Base-by-base conservation (phyloP, 352 stramenopile genomes). In the Phytophthora pseudosyringae region DNA sequence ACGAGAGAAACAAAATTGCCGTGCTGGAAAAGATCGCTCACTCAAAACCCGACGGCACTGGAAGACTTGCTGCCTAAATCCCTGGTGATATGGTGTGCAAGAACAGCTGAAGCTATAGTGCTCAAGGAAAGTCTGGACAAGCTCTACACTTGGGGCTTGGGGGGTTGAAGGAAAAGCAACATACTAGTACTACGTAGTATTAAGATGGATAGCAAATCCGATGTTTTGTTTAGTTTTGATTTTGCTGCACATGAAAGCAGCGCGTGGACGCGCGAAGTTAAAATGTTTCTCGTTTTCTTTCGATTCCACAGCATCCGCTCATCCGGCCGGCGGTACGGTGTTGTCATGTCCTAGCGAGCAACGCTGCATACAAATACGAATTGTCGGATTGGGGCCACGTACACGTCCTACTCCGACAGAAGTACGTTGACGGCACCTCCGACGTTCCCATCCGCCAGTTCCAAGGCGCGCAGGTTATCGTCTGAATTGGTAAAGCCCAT, bases 31-130 rank as follows among this genome's bases (percentile, higher is more conserved):
- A 88, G 62, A 88, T 93, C 50, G 72, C 87, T 80, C 74, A 18
- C 48, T 87, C 55, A 69, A 18, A 72, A 91, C 36, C 79, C 69
- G 28, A 85, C 78, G 1, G 64, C 89, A 18, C 60, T 93, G 25
- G 84, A 93, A 47, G 67, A 88, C n/a, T 61, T 84, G 11, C 50
- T 93, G 15, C 76, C 80, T 11, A 59, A 61, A 93, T 93, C 59
- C 32, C 58, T 91, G 11, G 73, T 93, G 3, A 82, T 93, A 63
- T 93, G 81, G 84, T 21, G 21, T 21, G 21, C 21, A 21, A 21
- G 21, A 2, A 21, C 21, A 21, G 21, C 21, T 21, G 21, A 21
- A 21, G 21, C 21, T 21, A n/a, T 21, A 21, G 31, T 35, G 31
- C 31, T 35, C 31, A 35, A 35, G 31, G 31, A 35, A 35, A 35